These are phyloP conservation scores for Stephanodiscus minutulus DNA, from an alignment of 108 stramenopile species.

Conservation along the genomic window DNA sequence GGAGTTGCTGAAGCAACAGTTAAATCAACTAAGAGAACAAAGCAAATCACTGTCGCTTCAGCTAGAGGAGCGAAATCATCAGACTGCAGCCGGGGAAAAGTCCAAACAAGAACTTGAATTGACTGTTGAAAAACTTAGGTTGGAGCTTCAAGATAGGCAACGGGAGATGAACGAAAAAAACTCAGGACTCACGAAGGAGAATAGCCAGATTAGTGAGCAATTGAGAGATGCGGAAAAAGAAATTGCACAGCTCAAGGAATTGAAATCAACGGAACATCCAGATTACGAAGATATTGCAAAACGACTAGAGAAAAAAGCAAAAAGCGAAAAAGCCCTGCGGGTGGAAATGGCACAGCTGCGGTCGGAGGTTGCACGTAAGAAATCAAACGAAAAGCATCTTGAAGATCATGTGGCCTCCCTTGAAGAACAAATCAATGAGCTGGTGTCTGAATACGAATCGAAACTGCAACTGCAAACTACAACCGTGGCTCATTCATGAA, in stretches of 20 bases:
- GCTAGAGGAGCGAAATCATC: neutral
- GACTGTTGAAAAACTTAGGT: neutral
- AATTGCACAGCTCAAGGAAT: neutral
- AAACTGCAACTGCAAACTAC: slow-evolving; percentile 8
- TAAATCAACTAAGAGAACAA: neutral
- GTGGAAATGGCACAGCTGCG: slow-evolving; percentile 37
- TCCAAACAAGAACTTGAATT: slow-evolving; percentile 1
- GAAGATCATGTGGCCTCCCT: slow-evolving; percentile 40
- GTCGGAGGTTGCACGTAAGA: slow-evolving; percentile 23
- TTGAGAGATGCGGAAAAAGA: slow-evolving; percentile 9
- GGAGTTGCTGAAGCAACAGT: neutral
- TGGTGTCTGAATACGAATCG: slow-evolving; percentile 43
- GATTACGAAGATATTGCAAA: slow-evolving; percentile 12
- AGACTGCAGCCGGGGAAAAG: neutral
- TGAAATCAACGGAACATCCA: slow-evolving; percentile 13
- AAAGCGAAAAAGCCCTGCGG: slow-evolving; percentile 28
- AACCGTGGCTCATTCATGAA: no score
- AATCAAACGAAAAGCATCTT: slow-evolving; percentile 43
- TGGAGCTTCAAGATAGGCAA: slow-evolving; percentile 5
- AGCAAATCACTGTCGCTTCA: neutral
- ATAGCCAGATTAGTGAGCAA: neutral
- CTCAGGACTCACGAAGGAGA: neutral
- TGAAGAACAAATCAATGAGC: slow-evolving; percentile 34
- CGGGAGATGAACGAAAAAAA: slow-evolving; percentile 13
- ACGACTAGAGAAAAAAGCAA: slow-evolving; percentile 17